Evolutionary conservation across 345 rosid genomes (phyloP), one percentile per base, ranked within the genome.

Genomic region (Acer negundo): DNA sequence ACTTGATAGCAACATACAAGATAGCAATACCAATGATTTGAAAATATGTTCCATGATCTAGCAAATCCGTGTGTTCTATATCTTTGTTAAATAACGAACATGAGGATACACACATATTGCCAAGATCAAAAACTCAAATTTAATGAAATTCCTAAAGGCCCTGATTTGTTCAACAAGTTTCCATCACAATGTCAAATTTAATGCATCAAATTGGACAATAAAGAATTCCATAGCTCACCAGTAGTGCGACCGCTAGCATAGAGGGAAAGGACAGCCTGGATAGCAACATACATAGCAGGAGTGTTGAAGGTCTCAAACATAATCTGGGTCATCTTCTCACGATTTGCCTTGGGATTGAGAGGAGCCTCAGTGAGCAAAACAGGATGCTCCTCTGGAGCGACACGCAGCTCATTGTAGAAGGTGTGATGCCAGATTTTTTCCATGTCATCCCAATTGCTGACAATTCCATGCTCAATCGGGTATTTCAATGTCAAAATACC

Each of bases 211-310:
- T 61, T 38, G 8, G 46, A 23, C 69, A 71, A 64, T n/a, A 2
- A 20, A 62, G 42, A 47, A 11, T 40, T 9, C 56, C 58, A 70
- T 17, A 46, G 74, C 86, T 81, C 80, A 90, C 92, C 92, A 59
- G 94, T 90, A 69, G 92, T 90, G 78, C 92, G 92, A 61, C 94
- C 94, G 40, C 94, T 90, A 66, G 94, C 92, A 84, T 90, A 89
- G 59, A 90, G 89, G 44, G 92, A 90, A 80, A 90, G 90, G 49
- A 89, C 92, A 10, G 92, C 90, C 82, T 87, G 90, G 75, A 87
- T 87, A 17, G 90, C 90, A 15, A 87, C 88, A 70, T 85, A 87
- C 90, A 85, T 87, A 56, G 90, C 90, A 63, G 90, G 90, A 47
- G 90, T 84, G 70, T 87, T 87, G 83, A 87, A 87, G 65, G 90